Conservation (phyloP, 2,329 filamentous ascomycete genomes). For the Claviceps pazoutovae region DNA sequence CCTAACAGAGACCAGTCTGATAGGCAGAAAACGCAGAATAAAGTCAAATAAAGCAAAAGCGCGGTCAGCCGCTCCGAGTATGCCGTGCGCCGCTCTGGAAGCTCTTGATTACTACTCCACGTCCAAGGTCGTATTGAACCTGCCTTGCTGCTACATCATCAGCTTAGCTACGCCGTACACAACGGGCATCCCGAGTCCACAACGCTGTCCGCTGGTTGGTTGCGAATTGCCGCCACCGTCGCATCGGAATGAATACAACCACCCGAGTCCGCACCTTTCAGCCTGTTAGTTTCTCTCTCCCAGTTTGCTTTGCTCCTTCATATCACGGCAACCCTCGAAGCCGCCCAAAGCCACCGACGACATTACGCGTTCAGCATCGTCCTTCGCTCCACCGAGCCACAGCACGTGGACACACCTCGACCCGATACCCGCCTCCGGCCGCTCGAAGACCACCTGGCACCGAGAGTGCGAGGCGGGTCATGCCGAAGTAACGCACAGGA, state of each 20-base stretch:
- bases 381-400: neutral
- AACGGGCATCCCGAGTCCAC: neutral
- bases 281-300: neutral
- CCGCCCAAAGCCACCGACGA: slow-evolving; percentile 6
- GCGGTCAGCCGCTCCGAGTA: neutral
- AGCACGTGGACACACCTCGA: slow-evolving; percentile 5
- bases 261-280: neutral
- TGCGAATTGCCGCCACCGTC: slow-evolving; percentile 8
- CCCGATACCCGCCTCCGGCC: slow-evolving; percentile 7
- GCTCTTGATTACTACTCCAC: neutral
- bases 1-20: neutral
- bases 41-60: neutral
- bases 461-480: neutral
- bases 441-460: slow-evolving; percentile 1
- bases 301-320: neutral
- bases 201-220: slow-evolving; percentile 2
- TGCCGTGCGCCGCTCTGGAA: slow-evolving; percentile 1
- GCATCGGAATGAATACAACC: slow-evolving; percentile 8
- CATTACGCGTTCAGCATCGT: slow-evolving; percentile 4
- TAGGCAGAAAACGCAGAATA: neutral
- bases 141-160: slow-evolving; percentile 1
- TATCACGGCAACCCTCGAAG: neutral
- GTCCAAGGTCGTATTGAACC: neutral
- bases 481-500: neutral
- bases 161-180: neutral